Evolutionary conservation across 2,329 filamentous ascomycete genomes (phyloP).

Genomic region (Tolypocladium album): DNA sequence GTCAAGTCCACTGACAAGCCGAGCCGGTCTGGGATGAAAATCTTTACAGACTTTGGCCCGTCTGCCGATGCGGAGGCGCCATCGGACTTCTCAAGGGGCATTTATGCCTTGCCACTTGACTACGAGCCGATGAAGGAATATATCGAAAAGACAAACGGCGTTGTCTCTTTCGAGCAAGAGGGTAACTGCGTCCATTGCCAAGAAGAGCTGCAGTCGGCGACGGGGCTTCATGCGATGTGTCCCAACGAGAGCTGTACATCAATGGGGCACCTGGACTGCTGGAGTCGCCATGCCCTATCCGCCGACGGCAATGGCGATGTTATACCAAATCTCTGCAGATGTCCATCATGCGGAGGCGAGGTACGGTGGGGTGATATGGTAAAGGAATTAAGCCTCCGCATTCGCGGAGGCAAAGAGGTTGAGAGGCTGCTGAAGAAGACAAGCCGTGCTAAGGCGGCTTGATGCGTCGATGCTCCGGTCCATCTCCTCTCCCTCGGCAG

Average conservation of each 20-base stretch:
- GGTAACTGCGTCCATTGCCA: conserved; percentile 44
- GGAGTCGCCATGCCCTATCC: conserved; percentile 41
- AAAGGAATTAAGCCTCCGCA: conserved; percentile 68
- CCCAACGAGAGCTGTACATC: conserved; percentile 41
- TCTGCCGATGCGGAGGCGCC: conserved; percentile 3
- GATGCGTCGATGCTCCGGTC: background rate
- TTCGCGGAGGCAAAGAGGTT: conserved; percentile 59
- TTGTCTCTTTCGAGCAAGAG: conserved; percentile 45
- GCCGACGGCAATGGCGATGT: conserved; percentile 31
- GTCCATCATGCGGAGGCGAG: conserved; percentile 55
- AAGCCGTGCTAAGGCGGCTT: conserved; percentile 14
- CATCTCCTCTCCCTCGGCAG: background rate
- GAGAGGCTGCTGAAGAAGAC: conserved; percentile 54
- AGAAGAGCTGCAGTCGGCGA: conserved; percentile 29
- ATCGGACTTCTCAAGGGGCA: conserved; percentile 27
- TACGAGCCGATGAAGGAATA: conserved; percentile 43
- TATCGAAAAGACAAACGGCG: conserved; percentile 41
- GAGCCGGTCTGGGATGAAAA: conserved; percentile 35
- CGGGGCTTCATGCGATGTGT: conserved; percentile 47
- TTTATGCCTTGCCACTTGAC: conserved; percentile 43
- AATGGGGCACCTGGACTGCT: conserved; percentile 50
- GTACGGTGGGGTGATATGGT: conserved; percentile 69
- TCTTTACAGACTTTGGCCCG: conserved; percentile 45
- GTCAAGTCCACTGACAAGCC: conserved; percentile 35
- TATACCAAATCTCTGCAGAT: conserved; percentile 58